Evolutionary conservation across 495 filamentous ascomycete species (phyloP).

Genomic region (Aspergillus nanangensis): DNA sequence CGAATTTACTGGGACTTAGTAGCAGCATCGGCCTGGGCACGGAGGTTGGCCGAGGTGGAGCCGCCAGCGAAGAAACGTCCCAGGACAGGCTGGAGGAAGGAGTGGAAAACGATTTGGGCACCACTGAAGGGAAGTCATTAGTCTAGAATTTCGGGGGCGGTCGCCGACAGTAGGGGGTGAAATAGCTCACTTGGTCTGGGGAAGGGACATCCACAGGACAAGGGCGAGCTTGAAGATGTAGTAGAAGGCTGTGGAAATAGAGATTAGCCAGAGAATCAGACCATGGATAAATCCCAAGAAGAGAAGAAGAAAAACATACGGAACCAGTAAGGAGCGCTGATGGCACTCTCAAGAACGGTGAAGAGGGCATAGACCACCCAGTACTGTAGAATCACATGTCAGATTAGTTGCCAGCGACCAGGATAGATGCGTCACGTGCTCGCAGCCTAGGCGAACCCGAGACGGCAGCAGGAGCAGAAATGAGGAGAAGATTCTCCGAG

Average conservation of each 20-base stretch:
- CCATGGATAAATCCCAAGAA: not conserved
- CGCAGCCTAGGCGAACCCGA: slow-evolving; percentile 1
- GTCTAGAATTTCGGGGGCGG: not conserved
- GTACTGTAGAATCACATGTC: slow-evolving; percentile 56
- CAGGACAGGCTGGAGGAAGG: slow-evolving; percentile 86
- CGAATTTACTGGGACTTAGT: slow-evolving; percentile 43
- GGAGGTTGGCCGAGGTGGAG: slow-evolving; percentile 83
- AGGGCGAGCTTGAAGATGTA: slow-evolving; percentile 99
- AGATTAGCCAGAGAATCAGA: slow-evolving; percentile 13
- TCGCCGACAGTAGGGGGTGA: not conserved
- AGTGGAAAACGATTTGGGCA: slow-evolving; percentile 93
- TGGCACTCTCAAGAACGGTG: slow-evolving; percentile 85
- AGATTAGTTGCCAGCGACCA: slow-evolving; percentile 10
- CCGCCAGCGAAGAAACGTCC: slow-evolving; percentile 79
- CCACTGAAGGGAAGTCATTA: slow-evolving; percentile 54
- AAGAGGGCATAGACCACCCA: slow-evolving; percentile 96
- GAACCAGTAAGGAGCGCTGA: slow-evolving; percentile 98
- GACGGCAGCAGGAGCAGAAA: not conserved
- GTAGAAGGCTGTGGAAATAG: slow-evolving; percentile 70
- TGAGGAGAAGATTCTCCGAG: not conserved
- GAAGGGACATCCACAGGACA: slow-evolving; percentile 94
- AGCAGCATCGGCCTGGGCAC: slow-evolving; percentile 81
- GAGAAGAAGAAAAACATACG: slow-evolving; percentile 43
- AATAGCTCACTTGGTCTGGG: slow-evolving; percentile 75
- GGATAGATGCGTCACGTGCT: slow-evolving; percentile 11